phyloP scores from a whole-genome alignment of 805 yeast genomes.

The Ogataea pilisensis region DNA sequence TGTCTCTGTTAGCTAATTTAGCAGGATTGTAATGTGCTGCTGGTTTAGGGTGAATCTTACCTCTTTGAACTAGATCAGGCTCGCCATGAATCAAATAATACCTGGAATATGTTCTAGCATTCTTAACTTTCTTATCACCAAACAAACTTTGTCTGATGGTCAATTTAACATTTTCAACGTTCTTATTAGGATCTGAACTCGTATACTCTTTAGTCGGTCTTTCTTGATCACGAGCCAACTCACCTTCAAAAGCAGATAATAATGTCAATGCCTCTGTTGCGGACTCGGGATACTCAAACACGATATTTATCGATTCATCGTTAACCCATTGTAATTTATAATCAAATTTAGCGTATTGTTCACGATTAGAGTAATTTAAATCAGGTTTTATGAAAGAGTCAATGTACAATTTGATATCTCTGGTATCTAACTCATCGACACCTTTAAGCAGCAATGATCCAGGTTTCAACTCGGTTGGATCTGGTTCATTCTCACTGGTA shows the following conservation, averaged over 20 bases:
- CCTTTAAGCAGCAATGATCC: slow-evolving; percentile 52
- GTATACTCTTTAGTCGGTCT: slow-evolving; percentile 39
- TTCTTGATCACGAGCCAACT: slow-evolving; percentile 29
- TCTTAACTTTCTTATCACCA: slow-evolving; percentile 53
- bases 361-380: slow-evolving; percentile 25
- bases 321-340: slow-evolving; percentile 63
- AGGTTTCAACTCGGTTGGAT: slow-evolving; percentile 34
- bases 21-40: slow-evolving; percentile 8
- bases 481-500: slow-evolving; percentile 13
- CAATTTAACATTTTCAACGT: slow-evolving; percentile 29
- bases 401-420: slow-evolving; percentile 54
- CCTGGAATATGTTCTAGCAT: slow-evolving; percentile 54
- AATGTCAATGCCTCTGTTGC: slow-evolving; percentile 19
- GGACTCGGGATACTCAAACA: slow-evolving; percentile 37
- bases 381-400: slow-evolving; percentile 40
- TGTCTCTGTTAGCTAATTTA: slow-evolving; percentile 13
- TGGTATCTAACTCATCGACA: slow-evolving; percentile 60
- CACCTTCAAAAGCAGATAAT: slow-evolving; percentile 11
- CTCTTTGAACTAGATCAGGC: slow-evolving; percentile 44
- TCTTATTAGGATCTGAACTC: slow-evolving; percentile 14
- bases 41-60: background rate
- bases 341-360: slow-evolving; percentile 24
- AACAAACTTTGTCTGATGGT: slow-evolving; percentile 46
- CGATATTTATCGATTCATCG: slow-evolving; percentile 55
- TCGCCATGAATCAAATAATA: slow-evolving; percentile 71